Evolutionary conservation across 2,329 filamentous ascomycete genomes (phyloP), one percentile per base, ranked within the genome.

Genomic region (Dothiorella sarmentorum): DNA sequence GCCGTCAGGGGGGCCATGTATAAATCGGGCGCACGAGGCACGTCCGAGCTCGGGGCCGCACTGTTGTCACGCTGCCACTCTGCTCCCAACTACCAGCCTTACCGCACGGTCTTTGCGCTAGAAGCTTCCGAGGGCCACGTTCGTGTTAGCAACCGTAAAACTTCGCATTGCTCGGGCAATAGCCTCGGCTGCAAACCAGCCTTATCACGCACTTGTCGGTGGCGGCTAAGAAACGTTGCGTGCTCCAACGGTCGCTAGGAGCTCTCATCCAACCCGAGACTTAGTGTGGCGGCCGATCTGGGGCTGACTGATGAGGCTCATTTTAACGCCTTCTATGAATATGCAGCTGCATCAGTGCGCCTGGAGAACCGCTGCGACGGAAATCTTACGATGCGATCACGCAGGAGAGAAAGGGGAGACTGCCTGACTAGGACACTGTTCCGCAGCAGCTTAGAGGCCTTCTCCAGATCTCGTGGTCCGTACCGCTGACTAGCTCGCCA

Each of bases 161-260:
- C n/a, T n/a, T n/a, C n/a, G n/a, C n/a, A n/a, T n/a, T n/a, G 24
- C 15, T 15, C 11, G n/a, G 22, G 4, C 6, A 6, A 27, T 33
- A 33, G 26, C 26, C 27, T 47, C 44, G 20, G 44, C 31, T 22
- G 22, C n/a, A n/a, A 2, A 24, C 18, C 29, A 51, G 15, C 29
- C 31, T 9, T 51, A 37, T 18, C 44, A 24, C n/a, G n/a, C n/a
- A n/a, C n/a, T n/a, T n/a, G n/a, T n/a, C n/a, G 27, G 24, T 11
- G 44, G 17, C 9, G 11, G 17, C 18, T 6, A 24, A 24, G n/a
- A 45, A 42, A 11, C 31, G 42, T 22, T 45, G 53, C 40, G 40
- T 56, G 53, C 53, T 56, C 20, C 53, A 56, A 56, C 53, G 53
- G 53, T n/a, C 53, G 26, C 51, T 55, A 55, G 15, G n/a, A n/a